These are phyloP conservation scores for Lepidium africanum DNA, from an alignment of 345 rosid genomes.

Conservation along the genomic window DNA sequence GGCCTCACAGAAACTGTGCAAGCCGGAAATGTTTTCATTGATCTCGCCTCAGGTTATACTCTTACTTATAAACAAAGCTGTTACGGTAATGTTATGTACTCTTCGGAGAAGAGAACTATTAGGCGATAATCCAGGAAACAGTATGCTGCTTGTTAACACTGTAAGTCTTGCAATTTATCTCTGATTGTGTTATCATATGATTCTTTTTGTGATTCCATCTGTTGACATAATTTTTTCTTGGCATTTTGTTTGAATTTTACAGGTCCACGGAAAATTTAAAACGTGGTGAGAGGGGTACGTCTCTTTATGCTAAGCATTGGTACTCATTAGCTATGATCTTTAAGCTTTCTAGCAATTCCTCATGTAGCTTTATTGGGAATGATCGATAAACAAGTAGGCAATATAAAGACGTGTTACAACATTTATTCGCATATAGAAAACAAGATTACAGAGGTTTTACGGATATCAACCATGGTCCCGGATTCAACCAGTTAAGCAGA, in stretches of 20 bases:
- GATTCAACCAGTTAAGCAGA: not conserved
- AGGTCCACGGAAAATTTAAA: not conserved
- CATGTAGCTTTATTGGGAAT: not conserved
- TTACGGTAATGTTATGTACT: not conserved
- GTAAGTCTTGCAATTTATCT: not conserved
- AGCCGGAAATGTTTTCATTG: not conserved
- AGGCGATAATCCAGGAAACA: not conserved
- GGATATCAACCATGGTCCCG: not conserved
- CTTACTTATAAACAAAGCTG: not conserved
- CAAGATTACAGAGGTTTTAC: not conserved
- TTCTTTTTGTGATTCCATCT: not conserved
- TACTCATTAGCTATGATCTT: not conserved
- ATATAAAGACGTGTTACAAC: not conserved
- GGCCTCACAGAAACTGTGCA: not conserved
- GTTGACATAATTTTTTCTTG: not conserved
- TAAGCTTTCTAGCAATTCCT: not conserved
- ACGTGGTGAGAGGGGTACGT: not conserved
- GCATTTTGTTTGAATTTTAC: not conserved
- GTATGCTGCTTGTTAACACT: not conserved
- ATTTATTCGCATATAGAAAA: slow-evolving; percentile 1
- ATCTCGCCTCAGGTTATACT: not conserved
- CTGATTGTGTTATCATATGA: not conserved
- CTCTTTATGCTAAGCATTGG: not conserved
- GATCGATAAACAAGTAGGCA: not conserved
- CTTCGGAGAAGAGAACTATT: not conserved